Evolutionary conservation across 2,329 filamentous ascomycete genomes (phyloP).

Genomic region (Apiospora koreana): DNA sequence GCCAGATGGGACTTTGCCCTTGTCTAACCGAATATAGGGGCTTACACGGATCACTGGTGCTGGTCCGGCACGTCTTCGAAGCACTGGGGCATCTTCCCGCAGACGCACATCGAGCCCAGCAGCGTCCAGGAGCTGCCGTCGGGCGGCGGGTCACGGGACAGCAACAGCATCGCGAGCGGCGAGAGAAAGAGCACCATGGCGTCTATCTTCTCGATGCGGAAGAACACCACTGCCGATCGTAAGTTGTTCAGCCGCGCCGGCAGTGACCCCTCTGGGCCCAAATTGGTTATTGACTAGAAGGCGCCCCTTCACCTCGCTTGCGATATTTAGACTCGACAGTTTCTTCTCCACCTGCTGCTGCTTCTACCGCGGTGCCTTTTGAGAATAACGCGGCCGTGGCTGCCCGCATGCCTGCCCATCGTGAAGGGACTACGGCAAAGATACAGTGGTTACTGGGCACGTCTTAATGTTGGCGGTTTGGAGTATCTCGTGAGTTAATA

Average conservation of each 20-base stretch:
- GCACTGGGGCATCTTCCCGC: constrained; percentile 34
- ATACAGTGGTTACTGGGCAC: not conserved
- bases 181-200: constrained; percentile 27
- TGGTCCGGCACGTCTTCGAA: constrained; percentile 35
- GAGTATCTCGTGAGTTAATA: not conserved
- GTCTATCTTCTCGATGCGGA: constrained; percentile 11
- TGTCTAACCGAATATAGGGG: constrained; percentile 22
- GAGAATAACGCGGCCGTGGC: not conserved
- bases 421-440: not conserved
- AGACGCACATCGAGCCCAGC: constrained; percentile 32
- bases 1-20: not conserved
- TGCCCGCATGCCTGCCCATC: not conserved
- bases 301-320: not conserved
- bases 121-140: constrained; percentile 27
- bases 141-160: constrained; percentile 18
- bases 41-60: constrained; percentile 35
- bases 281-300: constrained; percentile 12
- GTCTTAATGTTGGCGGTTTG: not conserved
- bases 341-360: not conserved
- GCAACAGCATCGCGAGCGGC: constrained; percentile 28
- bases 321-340: not conserved
- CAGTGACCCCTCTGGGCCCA: not conserved
- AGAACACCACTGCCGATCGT: constrained; percentile 12
- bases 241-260: constrained; percentile 9
- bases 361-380: not conserved